Evolutionary conservation across 352 stramenopile genomes (phyloP).

Genomic region (Blastocystis sp.): DNA sequence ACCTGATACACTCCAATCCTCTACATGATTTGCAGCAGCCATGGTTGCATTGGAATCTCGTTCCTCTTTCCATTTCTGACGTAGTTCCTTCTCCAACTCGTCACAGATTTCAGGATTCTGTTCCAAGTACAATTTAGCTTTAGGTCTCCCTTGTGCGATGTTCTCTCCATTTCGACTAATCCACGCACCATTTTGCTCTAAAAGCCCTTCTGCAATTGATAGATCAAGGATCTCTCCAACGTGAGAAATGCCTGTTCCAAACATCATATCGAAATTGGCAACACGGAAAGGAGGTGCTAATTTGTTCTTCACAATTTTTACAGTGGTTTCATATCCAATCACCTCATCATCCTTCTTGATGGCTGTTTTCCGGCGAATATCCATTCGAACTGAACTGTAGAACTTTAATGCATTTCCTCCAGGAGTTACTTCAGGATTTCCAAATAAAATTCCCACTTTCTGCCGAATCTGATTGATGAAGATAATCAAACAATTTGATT

Average conservation of each 20-base stretch:
- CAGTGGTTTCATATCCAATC: conserved; percentile 90
- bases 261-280: conserved; percentile 93
- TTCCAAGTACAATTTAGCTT: conserved; percentile 74
- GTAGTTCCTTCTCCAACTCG: conserved; percentile 70
- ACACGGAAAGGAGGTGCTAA: conserved; percentile 90
- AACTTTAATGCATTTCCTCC: conserved; percentile 84
- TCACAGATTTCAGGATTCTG: conserved; percentile 72
- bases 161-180: conserved; percentile 70
- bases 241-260: conserved; percentile 88
- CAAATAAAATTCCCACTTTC: conserved; percentile 94
- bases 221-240: conserved; percentile 78
- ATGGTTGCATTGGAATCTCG: not conserved
- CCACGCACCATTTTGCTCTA: conserved; percentile 69
- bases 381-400: conserved; percentile 85
- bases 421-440: conserved; percentile 91
- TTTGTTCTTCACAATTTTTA: conserved; percentile 99
- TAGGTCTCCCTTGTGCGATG: conserved; percentile 76
- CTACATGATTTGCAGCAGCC: conserved; percentile 14
- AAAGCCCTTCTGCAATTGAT: conserved; percentile 58
- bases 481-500: conserved; percentile 91
- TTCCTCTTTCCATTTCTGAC: conserved; percentile 53
- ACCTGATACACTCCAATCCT: not conserved
- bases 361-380: conserved; percentile 87
- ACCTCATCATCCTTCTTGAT: conserved; percentile 83
- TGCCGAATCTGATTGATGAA: conserved; percentile 97